phyloP scores from a whole-genome alignment of 2,329 filamentous ascomycete species.

The Colletotrichum tropicale region DNA sequence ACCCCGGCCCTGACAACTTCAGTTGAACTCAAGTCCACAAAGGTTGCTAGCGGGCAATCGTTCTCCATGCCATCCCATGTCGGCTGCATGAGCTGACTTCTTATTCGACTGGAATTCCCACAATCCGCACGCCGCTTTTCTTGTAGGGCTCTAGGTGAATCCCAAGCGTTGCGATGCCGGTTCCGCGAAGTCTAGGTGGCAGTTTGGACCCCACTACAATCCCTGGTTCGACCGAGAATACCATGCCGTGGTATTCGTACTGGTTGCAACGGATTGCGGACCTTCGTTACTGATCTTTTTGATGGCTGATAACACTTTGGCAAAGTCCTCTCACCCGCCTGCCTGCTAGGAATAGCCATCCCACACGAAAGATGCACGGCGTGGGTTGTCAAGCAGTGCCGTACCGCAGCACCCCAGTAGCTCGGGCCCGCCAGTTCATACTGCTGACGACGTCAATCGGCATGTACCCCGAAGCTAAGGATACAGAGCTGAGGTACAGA shows the following conservation, averaged over 20 bases:
- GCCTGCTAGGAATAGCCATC: not conserved
- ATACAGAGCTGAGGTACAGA: not conserved
- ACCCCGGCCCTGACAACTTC: not conserved
- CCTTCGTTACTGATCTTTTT: not conserved
- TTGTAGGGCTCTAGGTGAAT: constrained; percentile 16
- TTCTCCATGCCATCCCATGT: constrained; percentile 20
- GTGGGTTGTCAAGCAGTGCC: not conserved
- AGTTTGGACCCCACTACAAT: not conserved
- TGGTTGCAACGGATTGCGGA: not conserved
- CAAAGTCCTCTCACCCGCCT: not conserved
- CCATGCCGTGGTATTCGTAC: constrained; percentile 2
- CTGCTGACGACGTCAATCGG: not conserved
- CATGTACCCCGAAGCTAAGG: not conserved
- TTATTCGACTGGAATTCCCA: constrained; percentile 8
- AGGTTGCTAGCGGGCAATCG: constrained; percentile 17
- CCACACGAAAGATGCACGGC: not conserved
- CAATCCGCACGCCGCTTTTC: constrained; percentile 2
- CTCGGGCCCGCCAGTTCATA: not conserved
- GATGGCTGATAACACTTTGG: not conserved
- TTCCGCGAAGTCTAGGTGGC: constrained; percentile 14
- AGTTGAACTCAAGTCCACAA: constrained; percentile 10
- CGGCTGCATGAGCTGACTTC: constrained; percentile 1
- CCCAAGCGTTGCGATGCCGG: constrained; percentile 15
- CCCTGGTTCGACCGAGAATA: constrained; percentile 8
- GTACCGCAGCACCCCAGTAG: not conserved